Evolutionary conservation across 2,329 filamentous ascomycete species (phyloP), one percentile per base, ranked within the genome.

Genomic region (Colletotrichum euphorbiae): DNA sequence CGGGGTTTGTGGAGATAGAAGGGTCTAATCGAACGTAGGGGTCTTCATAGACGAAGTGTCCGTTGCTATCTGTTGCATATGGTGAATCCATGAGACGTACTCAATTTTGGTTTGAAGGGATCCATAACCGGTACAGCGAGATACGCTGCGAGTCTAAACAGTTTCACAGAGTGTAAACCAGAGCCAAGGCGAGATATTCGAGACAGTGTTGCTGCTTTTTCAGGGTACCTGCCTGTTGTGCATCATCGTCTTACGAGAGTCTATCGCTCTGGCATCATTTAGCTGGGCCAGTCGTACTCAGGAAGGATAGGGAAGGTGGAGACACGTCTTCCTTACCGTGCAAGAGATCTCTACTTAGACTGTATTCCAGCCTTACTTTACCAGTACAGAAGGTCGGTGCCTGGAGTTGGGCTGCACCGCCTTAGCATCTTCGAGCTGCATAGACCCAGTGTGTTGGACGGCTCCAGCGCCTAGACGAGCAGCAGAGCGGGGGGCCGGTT

Each of bases 191-290:
- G 12, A 40, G 12, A 50, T 6, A 38, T 40, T 50, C 56, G 17
- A 40, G 56, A 50, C 56, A 59, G 43, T 24, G 56, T 50, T 50
- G 56, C 36, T 52, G 46, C 46, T 43, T 51, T 52, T 61, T 43
- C 36, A 12, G 31, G 38, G 33, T 43, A 56, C 58, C 54, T 48
- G 65, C 65, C 46, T 52, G 60, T 15, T 59, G 28, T 42, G 60
- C 65, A 59, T 42, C 65, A 64, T 54, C n/a, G 31, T 59, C 60
- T 68, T 68, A 67, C 60, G 65, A 67, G 65, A 58, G 51, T 67
- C 15, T 36, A 24, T 46, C 33, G 48, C 38, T 45, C 52, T 54
- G 64, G 60, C 60, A 38, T 67, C 64, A 52, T 67, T 43, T 36
- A 21, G 46, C 52, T 52, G 65, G 60, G 17, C 19, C 31, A 46